Evolutionary conservation across 495 filamentous ascomycete genomes (phyloP).

Genomic region (Xylaria telfairii): DNA sequence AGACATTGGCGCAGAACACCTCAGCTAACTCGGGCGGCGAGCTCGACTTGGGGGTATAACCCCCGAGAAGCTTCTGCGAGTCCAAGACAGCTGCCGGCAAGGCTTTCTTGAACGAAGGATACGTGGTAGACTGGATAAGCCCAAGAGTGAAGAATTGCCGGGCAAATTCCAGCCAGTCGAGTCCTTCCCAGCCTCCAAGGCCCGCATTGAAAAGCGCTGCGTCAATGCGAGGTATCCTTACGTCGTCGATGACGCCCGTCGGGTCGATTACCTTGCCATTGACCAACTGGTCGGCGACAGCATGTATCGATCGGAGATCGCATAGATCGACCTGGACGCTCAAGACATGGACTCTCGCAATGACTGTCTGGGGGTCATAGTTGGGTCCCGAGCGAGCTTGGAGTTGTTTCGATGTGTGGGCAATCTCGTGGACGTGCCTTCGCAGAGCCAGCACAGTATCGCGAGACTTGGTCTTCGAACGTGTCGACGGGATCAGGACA

Average conservation of each 20-base stretch:
- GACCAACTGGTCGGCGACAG: slow-evolving; percentile 52
- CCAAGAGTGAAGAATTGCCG: slow-evolving; percentile 66
- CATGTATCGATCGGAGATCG: slow-evolving; percentile 55
- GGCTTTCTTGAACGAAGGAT: slow-evolving; percentile 76
- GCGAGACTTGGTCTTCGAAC: slow-evolving; percentile 63
- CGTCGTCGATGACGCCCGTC: slow-evolving; percentile 44
- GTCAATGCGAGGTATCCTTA: slow-evolving; percentile 74
- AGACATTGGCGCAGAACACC: slow-evolving; percentile 89
- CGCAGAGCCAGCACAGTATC: slow-evolving; percentile 62
- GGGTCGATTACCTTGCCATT: slow-evolving; percentile 57
- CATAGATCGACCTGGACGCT: slow-evolving; percentile 64
- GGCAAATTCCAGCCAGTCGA: slow-evolving; percentile 71
- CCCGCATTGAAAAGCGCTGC: slow-evolving; percentile 86
- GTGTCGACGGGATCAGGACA: slow-evolving; percentile 70
- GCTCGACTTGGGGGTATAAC: slow-evolving; percentile 8
- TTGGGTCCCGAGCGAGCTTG: slow-evolving; percentile 45
- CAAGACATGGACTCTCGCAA: slow-evolving; percentile 60
- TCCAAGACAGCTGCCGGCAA: slow-evolving; percentile 59
- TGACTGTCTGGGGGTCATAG: slow-evolving; percentile 52
- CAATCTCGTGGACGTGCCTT: slow-evolving; percentile 55
- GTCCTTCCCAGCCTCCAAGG: slow-evolving; percentile 81
- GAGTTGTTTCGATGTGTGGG: slow-evolving; percentile 43
- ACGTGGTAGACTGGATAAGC: slow-evolving; percentile 72
- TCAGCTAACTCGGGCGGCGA: slow-evolving; percentile 60
- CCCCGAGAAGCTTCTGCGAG: slow-evolving; percentile 40